Conservation (phyloP, 1,139 yeast genomes). For the Suhomyces chickasaworum region DNA sequence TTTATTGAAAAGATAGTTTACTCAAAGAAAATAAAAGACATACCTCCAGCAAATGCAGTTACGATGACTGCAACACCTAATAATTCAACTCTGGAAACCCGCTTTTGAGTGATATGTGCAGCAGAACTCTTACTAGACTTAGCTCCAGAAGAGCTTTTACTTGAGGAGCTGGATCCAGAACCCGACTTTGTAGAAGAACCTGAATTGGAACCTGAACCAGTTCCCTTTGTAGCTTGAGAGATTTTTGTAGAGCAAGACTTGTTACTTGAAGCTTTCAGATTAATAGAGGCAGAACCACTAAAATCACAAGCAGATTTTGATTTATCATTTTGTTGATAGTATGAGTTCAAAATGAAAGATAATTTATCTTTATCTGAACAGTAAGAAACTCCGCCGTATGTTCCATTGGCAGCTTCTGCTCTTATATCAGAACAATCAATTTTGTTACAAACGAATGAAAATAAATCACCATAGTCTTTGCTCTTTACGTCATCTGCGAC, state of each 20-base stretch:
- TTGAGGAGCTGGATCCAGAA: conserved; percentile 25
- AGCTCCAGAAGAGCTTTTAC: conserved; percentile 26
- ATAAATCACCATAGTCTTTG: conserved; percentile 39
- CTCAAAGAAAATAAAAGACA: conserved; percentile 36
- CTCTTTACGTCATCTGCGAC: conserved; percentile 32
- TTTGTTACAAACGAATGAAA: conserved; percentile 34
- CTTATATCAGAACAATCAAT: conserved; percentile 42
- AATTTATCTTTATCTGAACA: conserved; percentile 44
- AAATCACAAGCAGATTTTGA: conserved; percentile 42
- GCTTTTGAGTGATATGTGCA: conserved; percentile 27
- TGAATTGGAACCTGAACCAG: conserved; percentile 22
- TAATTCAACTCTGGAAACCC: conserved; percentile 34
- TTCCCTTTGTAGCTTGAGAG: conserved; percentile 26
- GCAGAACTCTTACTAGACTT: conserved; percentile 26
- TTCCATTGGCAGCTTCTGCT: conserved; percentile 40
- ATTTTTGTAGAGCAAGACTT: conserved; percentile 35
- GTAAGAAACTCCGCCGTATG: conserved; percentile 44
- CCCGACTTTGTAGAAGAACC: conserved; percentile 36
- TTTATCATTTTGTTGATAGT: conserved; percentile 36
- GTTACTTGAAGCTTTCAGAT: conserved; percentile 29
- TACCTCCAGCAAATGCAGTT: conserved; percentile 43
- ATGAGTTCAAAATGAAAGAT: conserved; percentile 42
- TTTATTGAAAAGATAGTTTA: conserved; percentile 3
- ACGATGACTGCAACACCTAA: conserved; percentile 35
- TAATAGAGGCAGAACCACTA: conserved; percentile 42